Conservation (phyloP, 148 eudicot species). For the Silene uniflora region DNA sequence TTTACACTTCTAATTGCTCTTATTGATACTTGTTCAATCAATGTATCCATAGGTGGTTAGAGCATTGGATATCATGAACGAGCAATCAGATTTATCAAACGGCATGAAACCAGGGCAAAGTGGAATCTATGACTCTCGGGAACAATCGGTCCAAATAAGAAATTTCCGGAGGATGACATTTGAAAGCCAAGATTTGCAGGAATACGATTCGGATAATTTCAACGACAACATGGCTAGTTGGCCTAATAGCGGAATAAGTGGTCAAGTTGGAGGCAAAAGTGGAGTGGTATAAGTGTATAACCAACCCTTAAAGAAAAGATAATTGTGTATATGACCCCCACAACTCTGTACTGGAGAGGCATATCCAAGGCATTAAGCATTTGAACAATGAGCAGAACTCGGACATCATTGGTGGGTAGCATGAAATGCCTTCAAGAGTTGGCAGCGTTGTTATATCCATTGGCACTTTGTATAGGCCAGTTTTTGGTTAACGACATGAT, state of each 20-base stretch:
- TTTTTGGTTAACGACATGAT: conserved; percentile 7
- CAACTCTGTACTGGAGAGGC: conserved; percentile 11
- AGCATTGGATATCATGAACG: conserved; percentile 62
- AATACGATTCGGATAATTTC: conserved; percentile 42
- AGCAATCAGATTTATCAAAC: conserved; percentile 68
- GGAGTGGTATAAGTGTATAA: conserved; percentile 19
- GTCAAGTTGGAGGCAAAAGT: conserved; percentile 18
- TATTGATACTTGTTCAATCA: not conserved
- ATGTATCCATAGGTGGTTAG: conserved; percentile 60
- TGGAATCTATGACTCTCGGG: conserved; percentile 58
- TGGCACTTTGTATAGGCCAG: conserved; percentile 5
- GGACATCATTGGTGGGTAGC: not conserved
- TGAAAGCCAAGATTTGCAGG: conserved; percentile 60
- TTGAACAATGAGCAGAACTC: conserved; percentile 9
- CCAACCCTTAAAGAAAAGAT: not conserved
- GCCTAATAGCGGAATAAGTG: conserved; percentile 38
- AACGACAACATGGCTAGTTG: conserved; percentile 50
- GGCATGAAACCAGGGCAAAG: conserved; percentile 98
- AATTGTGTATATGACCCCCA: not conserved
- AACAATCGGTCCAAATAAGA: conserved; percentile 88
- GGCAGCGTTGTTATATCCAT: conserved; percentile 10
- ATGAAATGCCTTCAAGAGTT: conserved; percentile 8
- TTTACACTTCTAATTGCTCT: not conserved
- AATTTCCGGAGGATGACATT: conserved; percentile 89
- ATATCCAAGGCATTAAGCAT: conserved; percentile 10